phyloP scores from a whole-genome alignment of 768 basidiomycete species.

The Agrocybe praecox region DNA sequence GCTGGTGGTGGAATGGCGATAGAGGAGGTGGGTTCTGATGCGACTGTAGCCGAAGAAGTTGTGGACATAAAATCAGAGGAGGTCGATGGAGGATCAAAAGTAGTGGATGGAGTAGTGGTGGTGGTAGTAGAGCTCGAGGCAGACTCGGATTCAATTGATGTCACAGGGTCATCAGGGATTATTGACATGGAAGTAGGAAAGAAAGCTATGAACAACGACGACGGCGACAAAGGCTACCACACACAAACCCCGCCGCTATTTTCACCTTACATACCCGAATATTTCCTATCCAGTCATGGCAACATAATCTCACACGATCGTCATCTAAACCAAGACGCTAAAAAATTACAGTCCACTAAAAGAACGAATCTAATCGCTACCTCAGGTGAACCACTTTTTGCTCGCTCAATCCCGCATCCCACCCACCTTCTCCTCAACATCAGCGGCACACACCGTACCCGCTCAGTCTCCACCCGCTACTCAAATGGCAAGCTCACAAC shows the following conservation, averaged over 20 bases:
- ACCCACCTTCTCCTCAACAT: conserved; percentile 50
- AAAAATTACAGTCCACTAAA: neutral
- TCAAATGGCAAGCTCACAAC: conserved; percentile 30
- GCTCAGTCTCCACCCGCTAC: conserved; percentile 35
- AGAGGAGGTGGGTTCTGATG: neutral
- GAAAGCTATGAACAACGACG: neutral
- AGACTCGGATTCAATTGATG: conserved; percentile 14
- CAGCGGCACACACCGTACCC: conserved; percentile 53
- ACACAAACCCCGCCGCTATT: conserved; percentile 57
- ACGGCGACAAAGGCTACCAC: neutral
- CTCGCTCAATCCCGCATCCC: conserved; percentile 51
- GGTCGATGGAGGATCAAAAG: conserved; percentile 12
- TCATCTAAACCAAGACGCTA: conserved; percentile 67
- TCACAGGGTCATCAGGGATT: neutral
- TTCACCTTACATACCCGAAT: conserved; percentile 63
- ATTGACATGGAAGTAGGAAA: conserved; percentile 18
- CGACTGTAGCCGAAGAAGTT: no score
- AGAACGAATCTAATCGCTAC: neutral
- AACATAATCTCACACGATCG: conserved; percentile 69
- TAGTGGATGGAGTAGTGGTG: neutral
- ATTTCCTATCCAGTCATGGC: conserved; percentile 48
- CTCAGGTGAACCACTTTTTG: conserved; percentile 60
- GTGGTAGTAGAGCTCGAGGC: conserved; percentile 4
- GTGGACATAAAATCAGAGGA: conserved; percentile 4
- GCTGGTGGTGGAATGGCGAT: neutral